Conservation (phyloP, 495 filamentous ascomycete genomes). For the Podospora conica region DNA sequence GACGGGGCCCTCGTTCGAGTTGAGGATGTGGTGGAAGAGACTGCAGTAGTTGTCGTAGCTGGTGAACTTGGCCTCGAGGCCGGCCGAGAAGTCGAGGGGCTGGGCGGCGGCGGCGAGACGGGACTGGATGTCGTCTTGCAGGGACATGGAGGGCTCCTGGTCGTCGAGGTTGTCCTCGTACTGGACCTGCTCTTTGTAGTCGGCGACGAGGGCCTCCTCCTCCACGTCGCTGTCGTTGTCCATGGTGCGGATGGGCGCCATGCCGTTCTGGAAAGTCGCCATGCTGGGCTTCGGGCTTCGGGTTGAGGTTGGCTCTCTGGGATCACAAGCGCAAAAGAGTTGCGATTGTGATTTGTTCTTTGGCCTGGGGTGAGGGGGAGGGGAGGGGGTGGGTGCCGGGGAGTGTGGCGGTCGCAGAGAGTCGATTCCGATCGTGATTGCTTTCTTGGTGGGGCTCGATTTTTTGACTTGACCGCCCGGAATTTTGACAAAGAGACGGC, state of each 20-base stretch:
- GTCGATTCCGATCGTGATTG: conserved; percentile 14
- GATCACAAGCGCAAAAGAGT: neutral
- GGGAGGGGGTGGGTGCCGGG: conserved; percentile 16
- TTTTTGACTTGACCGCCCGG: conserved; percentile 25
- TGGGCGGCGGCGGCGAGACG: conserved; percentile 84
- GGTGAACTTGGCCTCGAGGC: conserved; percentile 88
- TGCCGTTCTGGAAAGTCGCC: conserved; percentile 47
- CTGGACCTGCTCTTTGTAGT: conserved; percentile 91
- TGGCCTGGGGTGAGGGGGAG: conserved; percentile 9
- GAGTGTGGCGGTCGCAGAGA: conserved; percentile 23
- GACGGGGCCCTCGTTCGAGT: conserved; percentile 95
- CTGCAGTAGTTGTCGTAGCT: conserved; percentile 99
- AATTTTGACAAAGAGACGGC: conserved; percentile 1
- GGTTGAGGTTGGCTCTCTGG: neutral
- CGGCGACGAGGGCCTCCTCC: conserved; percentile 88
- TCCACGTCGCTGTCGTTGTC: conserved; percentile 86
- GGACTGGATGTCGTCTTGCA: conserved; percentile 79
- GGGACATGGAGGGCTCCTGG: conserved; percentile 55
- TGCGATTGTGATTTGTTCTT: neutral
- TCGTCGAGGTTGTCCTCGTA: conserved; percentile 82
- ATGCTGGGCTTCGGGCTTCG: conserved; percentile 30
- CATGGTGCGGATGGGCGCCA: conserved; percentile 47
- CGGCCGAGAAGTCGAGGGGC: conserved; percentile 90
- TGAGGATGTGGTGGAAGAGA: conserved; percentile 97
- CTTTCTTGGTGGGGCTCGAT: conserved; percentile 29